These are phyloP conservation scores for Penicillium herquei DNA, from an alignment of 495 filamentous ascomycete genomes.

Conservation along the genomic window DNA sequence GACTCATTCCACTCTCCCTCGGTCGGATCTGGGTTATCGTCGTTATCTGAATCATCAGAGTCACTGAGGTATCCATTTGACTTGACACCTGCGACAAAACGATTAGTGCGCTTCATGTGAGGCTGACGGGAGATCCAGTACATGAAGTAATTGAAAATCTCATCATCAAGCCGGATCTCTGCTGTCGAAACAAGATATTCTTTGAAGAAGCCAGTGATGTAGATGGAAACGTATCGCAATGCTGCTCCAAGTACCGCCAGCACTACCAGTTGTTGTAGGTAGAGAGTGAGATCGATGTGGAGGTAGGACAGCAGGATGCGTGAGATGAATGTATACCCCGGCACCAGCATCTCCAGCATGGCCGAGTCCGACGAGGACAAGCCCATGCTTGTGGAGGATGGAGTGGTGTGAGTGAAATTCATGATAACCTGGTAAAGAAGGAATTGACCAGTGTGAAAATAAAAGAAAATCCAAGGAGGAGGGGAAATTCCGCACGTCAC, in stretches of 20 bases:
- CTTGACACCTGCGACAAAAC: constrained; percentile 62
- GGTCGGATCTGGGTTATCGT: constrained; percentile 43
- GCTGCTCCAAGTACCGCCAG: constrained; percentile 48
- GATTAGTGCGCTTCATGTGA: constrained; percentile 54
- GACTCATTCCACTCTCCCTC: constrained; percentile 11
- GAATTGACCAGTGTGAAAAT: neutral
- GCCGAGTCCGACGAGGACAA: constrained; percentile 27
- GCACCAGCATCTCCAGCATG: constrained; percentile 74
- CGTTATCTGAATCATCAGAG: constrained; percentile 36
- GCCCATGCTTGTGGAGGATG: constrained; percentile 18
- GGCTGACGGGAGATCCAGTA: constrained; percentile 63
- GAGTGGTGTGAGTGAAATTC: constrained; percentile 20
- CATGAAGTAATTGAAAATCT: constrained; percentile 69
- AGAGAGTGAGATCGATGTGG: constrained; percentile 68
- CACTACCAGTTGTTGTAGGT: constrained; percentile 61
- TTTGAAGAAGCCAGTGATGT: constrained; percentile 33
- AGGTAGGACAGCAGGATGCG: constrained; percentile 57
- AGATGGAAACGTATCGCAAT: constrained; percentile 48
- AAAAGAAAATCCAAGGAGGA: neutral
- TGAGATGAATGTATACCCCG: constrained; percentile 67
- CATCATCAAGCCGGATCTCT: constrained; percentile 64
- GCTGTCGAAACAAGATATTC: constrained; percentile 51
- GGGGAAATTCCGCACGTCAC: neutral
- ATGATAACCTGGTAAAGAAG: constrained; percentile 12
- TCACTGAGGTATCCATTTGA: constrained; percentile 49